phyloP scores from a whole-genome alignment of 345 rosid species.

The Combretum micranthum region DNA sequence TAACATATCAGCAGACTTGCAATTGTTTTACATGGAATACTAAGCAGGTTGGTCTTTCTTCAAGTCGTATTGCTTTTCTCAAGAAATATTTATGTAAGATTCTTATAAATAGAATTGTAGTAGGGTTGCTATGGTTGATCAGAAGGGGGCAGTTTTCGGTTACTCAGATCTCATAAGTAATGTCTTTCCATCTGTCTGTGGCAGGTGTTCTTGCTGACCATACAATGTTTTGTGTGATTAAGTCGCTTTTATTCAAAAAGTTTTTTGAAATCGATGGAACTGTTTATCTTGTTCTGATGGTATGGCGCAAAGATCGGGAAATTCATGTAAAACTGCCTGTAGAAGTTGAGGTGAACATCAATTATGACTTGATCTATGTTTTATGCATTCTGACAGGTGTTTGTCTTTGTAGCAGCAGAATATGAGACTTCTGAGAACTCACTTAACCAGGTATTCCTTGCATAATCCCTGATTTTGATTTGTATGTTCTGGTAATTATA shows the following conservation, averaged over 20 bases:
- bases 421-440: constrained; percentile 67
- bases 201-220: too few species aligned
- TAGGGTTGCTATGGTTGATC: too few species aligned
- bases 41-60: constrained; percentile 55
- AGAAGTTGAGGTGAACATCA: too few species aligned
- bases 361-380: background rate
- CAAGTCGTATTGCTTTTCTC: background rate
- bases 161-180: too few species aligned
- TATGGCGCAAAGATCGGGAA: too few species aligned
- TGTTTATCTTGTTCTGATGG: background rate
- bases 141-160: too few species aligned
- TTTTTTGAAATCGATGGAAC: too few species aligned
- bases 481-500: background rate
- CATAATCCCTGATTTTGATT: background rate
- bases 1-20: constrained; percentile 86
- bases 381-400: constrained; percentile 42
- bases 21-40: constrained; percentile 98
- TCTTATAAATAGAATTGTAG: too few species aligned
- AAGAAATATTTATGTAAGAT: background rate
- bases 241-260: too few species aligned
- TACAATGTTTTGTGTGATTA: too few species aligned
- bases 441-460: constrained; percentile 69
- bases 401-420: constrained; percentile 80
- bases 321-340: too few species aligned
- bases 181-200: too few species aligned